phyloP scores from a whole-genome alignment of 768 basidiomycete genomes.

The Russula compacta region DNA sequence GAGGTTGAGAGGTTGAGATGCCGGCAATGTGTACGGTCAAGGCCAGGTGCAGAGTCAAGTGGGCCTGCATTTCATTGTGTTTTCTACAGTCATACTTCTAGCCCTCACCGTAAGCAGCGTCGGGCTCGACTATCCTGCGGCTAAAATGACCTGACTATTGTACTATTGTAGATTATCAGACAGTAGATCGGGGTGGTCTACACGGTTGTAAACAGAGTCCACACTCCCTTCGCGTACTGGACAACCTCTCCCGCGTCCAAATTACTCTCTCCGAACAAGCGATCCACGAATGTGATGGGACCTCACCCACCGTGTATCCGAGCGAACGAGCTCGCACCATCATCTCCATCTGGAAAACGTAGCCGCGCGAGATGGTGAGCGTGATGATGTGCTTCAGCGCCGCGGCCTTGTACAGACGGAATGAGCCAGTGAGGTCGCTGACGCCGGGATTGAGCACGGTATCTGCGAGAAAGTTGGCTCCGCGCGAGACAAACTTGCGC shows the following conservation, averaged over 20 bases:
- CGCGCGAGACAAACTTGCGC: constrained; percentile 78
- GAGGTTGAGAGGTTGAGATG: no score
- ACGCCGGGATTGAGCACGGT: constrained; percentile 80
- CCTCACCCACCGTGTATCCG: constrained; percentile 81
- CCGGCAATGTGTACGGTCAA: no score
- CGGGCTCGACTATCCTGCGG: no score
- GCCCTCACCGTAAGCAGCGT: no score
- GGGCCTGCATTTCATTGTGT: constrained; percentile 29
- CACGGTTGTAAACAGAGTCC: constrained; percentile 65
- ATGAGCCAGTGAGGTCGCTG: constrained; percentile 85
- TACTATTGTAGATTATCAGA: not conserved
- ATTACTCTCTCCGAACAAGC: constrained; percentile 91
- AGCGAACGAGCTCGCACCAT: constrained; percentile 82
- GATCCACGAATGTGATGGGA: constrained; percentile 95
- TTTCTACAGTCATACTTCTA: no score
- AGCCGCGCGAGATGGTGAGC: constrained; percentile 78
- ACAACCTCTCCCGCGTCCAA: constrained; percentile 83
- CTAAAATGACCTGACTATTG: not conserved
- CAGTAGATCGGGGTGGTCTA: no score
- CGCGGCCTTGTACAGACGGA: constrained; percentile 68
- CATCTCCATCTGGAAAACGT: constrained; percentile 99
- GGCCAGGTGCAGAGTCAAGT: no score
- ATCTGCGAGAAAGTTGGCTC: constrained; percentile 85
- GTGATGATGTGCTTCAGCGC: constrained; percentile 80
- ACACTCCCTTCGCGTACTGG: constrained; percentile 78